phyloP scores from a whole-genome alignment of 176 grass and related monocot species.

The Lolium rigidum region DNA sequence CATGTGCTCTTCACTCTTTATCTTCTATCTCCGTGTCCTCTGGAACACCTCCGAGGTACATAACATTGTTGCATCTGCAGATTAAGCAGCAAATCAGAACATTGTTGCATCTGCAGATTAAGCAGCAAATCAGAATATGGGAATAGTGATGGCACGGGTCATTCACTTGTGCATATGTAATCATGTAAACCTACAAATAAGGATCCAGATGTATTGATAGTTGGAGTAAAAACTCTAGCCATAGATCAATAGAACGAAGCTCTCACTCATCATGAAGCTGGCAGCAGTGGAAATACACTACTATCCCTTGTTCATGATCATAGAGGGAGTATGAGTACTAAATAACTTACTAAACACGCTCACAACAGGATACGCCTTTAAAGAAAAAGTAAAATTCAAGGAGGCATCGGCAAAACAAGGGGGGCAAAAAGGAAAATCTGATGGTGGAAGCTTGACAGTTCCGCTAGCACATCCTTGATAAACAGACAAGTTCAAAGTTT shows the following conservation, averaged over 20 bases:
- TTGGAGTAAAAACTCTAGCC: no score
- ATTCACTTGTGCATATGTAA: not conserved
- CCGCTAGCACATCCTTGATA: slow-evolving; percentile 13
- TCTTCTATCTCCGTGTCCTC: slow-evolving; percentile 70
- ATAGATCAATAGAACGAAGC: no score
- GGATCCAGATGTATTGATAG: no score
- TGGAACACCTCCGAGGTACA: slow-evolving; percentile 63
- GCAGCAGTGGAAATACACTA: no score
- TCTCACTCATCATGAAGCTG: no score
- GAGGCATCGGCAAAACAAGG: not conserved
- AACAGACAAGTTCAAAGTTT: no score
- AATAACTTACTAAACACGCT: no score
- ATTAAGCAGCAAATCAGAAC: slow-evolving; percentile 1
- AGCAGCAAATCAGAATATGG: not conserved
- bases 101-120: slow-evolving; percentile 57
- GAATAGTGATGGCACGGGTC: not conserved
- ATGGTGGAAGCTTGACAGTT: slow-evolving; percentile 57
- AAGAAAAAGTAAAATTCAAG: slow-evolving; percentile 1
- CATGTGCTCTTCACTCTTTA: slow-evolving; percentile 43
- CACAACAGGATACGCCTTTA: no score
- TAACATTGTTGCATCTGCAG: slow-evolving; percentile 68
- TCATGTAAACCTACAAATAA: not conserved
- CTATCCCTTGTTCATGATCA: no score
- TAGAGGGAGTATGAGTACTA: no score
- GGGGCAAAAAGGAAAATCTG: not conserved